Evolutionary conservation across 371 early-diverging fungal genomes (phyloP), one percentile per base, ranked within the genome.

Genomic region (Actinomucor elegans): DNA sequence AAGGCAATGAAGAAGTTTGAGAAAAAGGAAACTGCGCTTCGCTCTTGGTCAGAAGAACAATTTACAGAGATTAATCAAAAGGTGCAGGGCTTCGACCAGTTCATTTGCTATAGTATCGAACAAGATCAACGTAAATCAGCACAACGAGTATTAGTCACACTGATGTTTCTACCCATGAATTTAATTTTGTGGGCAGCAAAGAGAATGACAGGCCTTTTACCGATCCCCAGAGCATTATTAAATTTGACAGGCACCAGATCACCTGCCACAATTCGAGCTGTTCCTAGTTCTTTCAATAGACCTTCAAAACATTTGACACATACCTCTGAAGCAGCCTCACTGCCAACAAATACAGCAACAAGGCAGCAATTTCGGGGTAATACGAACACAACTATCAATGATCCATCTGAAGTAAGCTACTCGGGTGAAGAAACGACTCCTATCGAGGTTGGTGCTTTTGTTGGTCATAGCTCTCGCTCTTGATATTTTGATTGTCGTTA

Each of bases 1-100:
- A 82, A 82, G 48, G 68, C 81, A 21, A 65, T 85, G 14, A 73
- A 74, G 48, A 77, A 80, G 11, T 80, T 78, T 36, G 86, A 85
- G 55, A 83, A 81, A 64, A 75, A 79, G 42, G 86, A 85, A 55
- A 60, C 46, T 15, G 47, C 62, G 18, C 55, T 84, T 17, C 70
- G 82, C 21, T 67, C 71, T 9, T 85, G 80, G 72, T 72, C 84
- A 6, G 83, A 85, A 32, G 79, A 80, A 20, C 66, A 75, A 8
- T 83, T 85, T 34, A 57, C 73, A 4, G 59, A 54, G 32, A 66
- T 85, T 6, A 83, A 85, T 12, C 65, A 75, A 43, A 84, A 83
- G 52, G 55, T 84, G 20, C 73, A 69, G 24, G 84, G 83, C 42
- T 82, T 78, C 52, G 86, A 85, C 48, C 69, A 70, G 0, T 68